phyloP scores from a whole-genome alignment of 2,329 filamentous ascomycete species.

The Aspergillus pseudotamarii region DNA sequence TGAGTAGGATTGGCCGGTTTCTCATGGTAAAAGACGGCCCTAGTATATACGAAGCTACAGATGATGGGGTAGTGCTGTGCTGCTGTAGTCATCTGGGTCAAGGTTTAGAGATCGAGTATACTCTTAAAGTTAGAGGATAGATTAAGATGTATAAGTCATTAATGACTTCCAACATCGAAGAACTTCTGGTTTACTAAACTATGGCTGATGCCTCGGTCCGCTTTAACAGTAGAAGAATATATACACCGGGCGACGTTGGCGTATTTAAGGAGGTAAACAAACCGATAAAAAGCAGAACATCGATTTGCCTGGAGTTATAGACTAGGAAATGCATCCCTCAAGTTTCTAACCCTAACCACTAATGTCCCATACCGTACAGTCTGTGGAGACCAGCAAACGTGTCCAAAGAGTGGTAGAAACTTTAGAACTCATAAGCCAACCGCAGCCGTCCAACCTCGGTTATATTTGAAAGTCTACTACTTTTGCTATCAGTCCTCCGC shows the following conservation, averaged over 20 bases:
- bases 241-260: too few relatives aligned
- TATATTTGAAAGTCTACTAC: neutral
- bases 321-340: neutral
- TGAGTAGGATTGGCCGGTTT: neutral
- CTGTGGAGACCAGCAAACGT: neutral
- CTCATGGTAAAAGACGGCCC: neutral
- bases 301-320: too few relatives aligned
- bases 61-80: neutral
- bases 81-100: neutral
- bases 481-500: too few relatives aligned
- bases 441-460: conserved; percentile 13
- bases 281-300: neutral
- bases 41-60: neutral
- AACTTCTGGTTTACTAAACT: neutral
- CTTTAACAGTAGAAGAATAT: too few relatives aligned
- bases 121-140: neutral
- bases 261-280: too few relatives aligned
- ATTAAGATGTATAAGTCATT: neutral
- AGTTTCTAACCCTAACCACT: neutral
- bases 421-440: neutral
- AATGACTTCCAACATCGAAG: neutral
- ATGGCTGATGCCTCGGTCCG: neutral
- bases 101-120: neutral
- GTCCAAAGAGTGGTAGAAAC: neutral
- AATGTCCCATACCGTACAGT: neutral